A percentile compares a stretch with the other conserved stretches of the same genome.
Evolutionary conservation across 805 yeast genomes (phyloP).

Genomic region (Ogataea trehalophila): DNA sequence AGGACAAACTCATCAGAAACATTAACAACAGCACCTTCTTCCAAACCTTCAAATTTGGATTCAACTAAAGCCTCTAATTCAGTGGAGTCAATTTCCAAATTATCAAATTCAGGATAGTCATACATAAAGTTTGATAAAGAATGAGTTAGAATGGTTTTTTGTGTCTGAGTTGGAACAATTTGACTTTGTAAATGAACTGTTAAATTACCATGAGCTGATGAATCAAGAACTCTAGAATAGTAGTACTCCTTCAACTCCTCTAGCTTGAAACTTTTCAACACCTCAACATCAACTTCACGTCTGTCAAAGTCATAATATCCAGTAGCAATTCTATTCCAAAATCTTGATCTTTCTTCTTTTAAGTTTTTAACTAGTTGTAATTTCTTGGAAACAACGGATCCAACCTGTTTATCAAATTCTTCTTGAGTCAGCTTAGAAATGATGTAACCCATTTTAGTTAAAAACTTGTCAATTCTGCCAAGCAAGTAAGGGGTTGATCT

Average conservation of each 20-base stretch:
- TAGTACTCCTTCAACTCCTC: conserved; percentile 55
- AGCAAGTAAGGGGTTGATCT: conserved; percentile 69
- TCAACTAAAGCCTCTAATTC: conserved; percentile 20
- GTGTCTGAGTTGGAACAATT: conserved; percentile 18
- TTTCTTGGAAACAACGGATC: conserved; percentile 61
- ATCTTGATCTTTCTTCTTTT: conserved; percentile 65
- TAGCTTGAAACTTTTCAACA: conserved; percentile 49
- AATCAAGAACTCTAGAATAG: conserved; percentile 34
- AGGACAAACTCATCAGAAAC: conserved; percentile 5
- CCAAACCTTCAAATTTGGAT: conserved; percentile 1
- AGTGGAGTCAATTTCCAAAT: conserved; percentile 21
- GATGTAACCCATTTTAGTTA: conserved; percentile 40
- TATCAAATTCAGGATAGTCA: conserved; percentile 23
- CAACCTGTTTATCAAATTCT: conserved; percentile 65
- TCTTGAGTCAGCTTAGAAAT: conserved; percentile 48
- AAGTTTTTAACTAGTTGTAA: conserved; percentile 72
- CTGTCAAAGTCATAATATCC: conserved; percentile 77
- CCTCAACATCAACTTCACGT: conserved; percentile 50
- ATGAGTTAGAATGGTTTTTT: conserved; percentile 22
- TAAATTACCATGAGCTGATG: conserved; percentile 33
- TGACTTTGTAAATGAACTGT: conserved; percentile 65
- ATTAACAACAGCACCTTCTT: conserved; percentile 5
- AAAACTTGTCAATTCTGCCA: conserved; percentile 67
- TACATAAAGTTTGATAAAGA: conserved; percentile 28
- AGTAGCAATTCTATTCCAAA: conserved; percentile 61